Evolutionary conservation across 2,329 filamentous ascomycete genomes (phyloP).

Genomic region (Colletotrichum sp.): DNA sequence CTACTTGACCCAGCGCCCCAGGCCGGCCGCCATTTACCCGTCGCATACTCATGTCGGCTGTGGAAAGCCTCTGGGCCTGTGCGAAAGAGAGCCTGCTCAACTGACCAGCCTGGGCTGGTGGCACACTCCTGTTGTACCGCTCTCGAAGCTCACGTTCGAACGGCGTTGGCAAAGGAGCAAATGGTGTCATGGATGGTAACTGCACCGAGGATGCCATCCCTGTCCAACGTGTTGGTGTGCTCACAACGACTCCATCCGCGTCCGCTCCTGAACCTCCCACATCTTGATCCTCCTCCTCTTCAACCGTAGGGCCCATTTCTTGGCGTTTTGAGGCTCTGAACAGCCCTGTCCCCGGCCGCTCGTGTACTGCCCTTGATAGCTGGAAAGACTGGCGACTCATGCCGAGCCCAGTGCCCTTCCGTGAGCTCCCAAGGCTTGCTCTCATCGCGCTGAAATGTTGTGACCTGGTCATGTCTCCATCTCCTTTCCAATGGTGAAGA

Average conservation of each 20-base stretch:
- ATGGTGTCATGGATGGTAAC: constrained; percentile 46
- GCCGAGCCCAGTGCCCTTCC: neutral
- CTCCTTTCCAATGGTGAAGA: constrained; percentile 14
- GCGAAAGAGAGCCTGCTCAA: constrained; percentile 11
- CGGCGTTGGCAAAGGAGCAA: constrained; percentile 46
- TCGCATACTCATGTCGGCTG: neutral
- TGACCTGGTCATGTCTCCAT: neutral
- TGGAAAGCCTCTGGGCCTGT: constrained; percentile 6
- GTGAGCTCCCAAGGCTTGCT: neutral
- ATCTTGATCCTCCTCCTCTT: constrained; percentile 19
- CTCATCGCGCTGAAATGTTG: neutral
- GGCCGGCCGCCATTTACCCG: neutral
- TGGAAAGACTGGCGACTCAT: neutral
- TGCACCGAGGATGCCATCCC: constrained; percentile 43
- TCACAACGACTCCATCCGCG: constrained; percentile 23
- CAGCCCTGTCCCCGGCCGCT: neutral
- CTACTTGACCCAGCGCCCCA: neutral
- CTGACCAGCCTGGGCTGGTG: neutral
- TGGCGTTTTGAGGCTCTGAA: neutral
- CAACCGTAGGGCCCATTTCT: neutral
- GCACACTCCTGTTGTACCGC: constrained; percentile 14
- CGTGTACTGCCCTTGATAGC: constrained; percentile 5
- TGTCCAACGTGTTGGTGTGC: constrained; percentile 53
- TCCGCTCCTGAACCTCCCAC: neutral
- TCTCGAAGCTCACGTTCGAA: constrained; percentile 40